These are phyloP conservation scores for Teratosphaeria viscida DNA, from an alignment of 2,329 filamentous ascomycete species.

Conservation along the genomic window DNA sequence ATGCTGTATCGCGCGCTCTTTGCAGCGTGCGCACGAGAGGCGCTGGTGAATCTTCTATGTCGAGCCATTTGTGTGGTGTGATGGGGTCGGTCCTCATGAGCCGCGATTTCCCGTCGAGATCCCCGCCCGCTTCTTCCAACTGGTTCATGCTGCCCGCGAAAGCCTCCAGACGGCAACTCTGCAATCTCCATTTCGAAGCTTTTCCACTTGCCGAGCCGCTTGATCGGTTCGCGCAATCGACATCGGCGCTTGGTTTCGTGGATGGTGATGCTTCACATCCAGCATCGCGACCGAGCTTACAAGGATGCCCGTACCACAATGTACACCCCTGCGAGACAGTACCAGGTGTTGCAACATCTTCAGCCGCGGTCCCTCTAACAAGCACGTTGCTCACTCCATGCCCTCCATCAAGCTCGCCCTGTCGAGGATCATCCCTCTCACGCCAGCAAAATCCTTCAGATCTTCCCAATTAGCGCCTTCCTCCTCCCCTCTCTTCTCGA, in stretches of 20 bases:
- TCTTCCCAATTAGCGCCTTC: slow-evolving; percentile 83
- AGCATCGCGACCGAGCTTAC: background rate
- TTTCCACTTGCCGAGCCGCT: background rate
- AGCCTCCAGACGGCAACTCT: background rate
- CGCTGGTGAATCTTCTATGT: background rate
- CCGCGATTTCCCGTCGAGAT: background rate
- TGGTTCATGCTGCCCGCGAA: background rate
- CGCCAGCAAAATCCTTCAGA: slow-evolving; percentile 70
- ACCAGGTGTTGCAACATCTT: background rate
- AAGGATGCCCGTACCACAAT: background rate
- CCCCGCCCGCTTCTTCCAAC: background rate
- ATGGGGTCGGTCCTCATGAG: background rate
- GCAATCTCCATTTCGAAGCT: background rate
- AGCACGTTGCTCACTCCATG: slow-evolving; percentile 52
- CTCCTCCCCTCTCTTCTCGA: slow-evolving; percentile 73
- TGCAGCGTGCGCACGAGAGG: background rate
- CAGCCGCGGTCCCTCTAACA: background rate
- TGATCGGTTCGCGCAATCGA: background rate
- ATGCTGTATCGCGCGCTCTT: background rate
- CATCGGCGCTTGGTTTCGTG: background rate
- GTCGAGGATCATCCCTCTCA: slow-evolving; percentile 83
- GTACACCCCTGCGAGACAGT: background rate
- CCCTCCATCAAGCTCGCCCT: slow-evolving; percentile 84
- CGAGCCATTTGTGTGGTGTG: background rate
- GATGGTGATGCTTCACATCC: background rate